Base-by-base conservation (phyloP, 1,284 basidiomycete species). In the Cryptococcus deneoformans region DNA sequence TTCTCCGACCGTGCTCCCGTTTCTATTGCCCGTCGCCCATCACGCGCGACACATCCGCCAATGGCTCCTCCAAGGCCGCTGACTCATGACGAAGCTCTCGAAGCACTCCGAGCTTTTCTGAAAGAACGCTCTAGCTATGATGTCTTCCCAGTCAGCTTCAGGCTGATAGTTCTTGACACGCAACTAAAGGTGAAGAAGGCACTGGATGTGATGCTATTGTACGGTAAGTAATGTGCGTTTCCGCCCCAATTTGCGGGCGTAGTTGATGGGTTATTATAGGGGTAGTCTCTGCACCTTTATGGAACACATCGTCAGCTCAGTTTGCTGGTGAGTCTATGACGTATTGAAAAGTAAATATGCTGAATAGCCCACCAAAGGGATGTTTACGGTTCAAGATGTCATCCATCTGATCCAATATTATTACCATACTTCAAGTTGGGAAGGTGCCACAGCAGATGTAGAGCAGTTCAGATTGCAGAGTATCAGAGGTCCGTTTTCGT, bases 381-480 rank as follows among this genome's bases (percentile, higher is more conserved):
- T 97, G 92, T 88, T 96, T 69, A 97, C 93, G 7, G 90, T 96
- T 11, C 85, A 92, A 58, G 93, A 96, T 74, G 91, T 96, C 73
- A 95, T 96, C 61, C 93, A 96, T 74, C 85, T 97, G 60, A 97
- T 97, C 61, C 93, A 97, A 72, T 95, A 92, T 79, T 97, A 96
- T 78, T 95, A 95, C 75, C 85, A 87, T 56, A 82, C 79, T 4
- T 88, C 88, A 14, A 85, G 89, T 8, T 98, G 94, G 79, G 92
- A 93, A 66, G 86, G 86, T 50, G 94, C 92, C 0, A 85, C 88
- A 0, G 84, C 87, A 24, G 93, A 99, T 68, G 95, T 98, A 0
- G 95, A 99, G 74, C 89, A 85, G n/a, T 92, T 99, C 77, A 84
- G 90, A 45, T 81, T 99, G 39, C 90, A 95, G 69, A 86, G 86